Conservation (phyloP, 2,329 filamentous ascomycete genomes). For the Paraphoma sp. region DNA sequence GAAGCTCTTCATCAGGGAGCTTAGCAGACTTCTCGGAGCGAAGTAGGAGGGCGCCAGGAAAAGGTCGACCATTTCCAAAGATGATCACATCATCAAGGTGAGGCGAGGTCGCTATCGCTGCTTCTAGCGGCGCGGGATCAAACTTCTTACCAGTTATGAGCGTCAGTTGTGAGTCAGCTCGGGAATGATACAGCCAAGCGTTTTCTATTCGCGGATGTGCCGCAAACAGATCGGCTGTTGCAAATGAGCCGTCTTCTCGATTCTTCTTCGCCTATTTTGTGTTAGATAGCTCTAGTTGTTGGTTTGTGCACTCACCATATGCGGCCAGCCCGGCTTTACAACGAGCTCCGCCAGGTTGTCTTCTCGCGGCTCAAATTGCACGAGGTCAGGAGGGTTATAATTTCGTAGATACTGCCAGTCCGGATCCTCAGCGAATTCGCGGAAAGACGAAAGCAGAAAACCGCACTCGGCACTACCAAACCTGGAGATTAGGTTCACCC, state of each 20-base stretch:
- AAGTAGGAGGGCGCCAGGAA: conserved; percentile 65
- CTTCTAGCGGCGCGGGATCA: conserved; percentile 68
- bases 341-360: conserved; percentile 61
- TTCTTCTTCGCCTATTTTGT: conserved; percentile 59
- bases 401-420: conserved; percentile 68
- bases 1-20: conserved; percentile 46
- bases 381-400: conserved; percentile 47
- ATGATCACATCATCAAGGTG: conserved; percentile 63
- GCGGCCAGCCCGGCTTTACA: conserved; percentile 64
- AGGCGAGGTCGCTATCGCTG: conserved; percentile 55
- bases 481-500: conserved; percentile 65
- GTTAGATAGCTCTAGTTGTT: conserved; percentile 4
- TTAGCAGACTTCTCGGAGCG: conserved; percentile 39
- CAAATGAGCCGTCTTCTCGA: conserved; percentile 65
- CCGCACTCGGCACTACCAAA: conserved; percentile 72
- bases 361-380: conserved; percentile 55
- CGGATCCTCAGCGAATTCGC: conserved; percentile 61
- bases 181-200: conserved; percentile 68
- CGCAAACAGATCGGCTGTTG: conserved; percentile 69
- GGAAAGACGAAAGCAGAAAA: conserved; percentile 68
- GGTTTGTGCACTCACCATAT: conserved; percentile 43
- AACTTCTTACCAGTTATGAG: conserved; percentile 74
- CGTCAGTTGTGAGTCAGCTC: conserved; percentile 67
- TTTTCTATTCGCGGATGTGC: conserved; percentile 58
- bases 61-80: conserved; percentile 65